Conservation (phyloP, 495 filamentous ascomycete species). For the Penicillium malachiteum region DNA sequence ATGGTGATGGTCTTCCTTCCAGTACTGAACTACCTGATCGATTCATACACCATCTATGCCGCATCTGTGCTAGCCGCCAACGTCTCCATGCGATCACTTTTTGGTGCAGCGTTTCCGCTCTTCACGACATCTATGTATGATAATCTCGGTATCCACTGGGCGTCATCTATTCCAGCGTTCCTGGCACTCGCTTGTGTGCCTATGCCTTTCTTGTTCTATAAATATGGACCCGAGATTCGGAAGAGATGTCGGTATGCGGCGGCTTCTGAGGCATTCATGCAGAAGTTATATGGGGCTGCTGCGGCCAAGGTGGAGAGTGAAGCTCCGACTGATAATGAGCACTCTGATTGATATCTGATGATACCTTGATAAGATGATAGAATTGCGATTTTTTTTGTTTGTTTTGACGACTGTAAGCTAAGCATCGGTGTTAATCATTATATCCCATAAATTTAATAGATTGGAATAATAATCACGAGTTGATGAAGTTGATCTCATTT, state of each 20-base stretch:
- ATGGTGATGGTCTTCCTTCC: slow-evolving; percentile 62
- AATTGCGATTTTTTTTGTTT: too few species aligned
- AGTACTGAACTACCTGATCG: slow-evolving; percentile 65
- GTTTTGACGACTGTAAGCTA: too few species aligned
- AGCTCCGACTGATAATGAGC: too few species aligned
- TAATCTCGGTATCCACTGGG: slow-evolving; percentile 69
- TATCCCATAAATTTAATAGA: too few species aligned
- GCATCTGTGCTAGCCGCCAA: slow-evolving; percentile 68
- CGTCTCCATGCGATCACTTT: slow-evolving; percentile 53
- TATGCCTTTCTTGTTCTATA: slow-evolving; percentile 66
- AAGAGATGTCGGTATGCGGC: slow-evolving; percentile 63
- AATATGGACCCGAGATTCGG: slow-evolving; percentile 59
- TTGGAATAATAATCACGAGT: too few species aligned
- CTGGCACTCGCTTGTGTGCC: slow-evolving; percentile 43
- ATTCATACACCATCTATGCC: slow-evolving; percentile 66
- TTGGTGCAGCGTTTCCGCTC: slow-evolving; percentile 70
- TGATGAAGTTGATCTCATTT: too few species aligned
- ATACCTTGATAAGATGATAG: too few species aligned
- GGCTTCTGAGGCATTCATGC: slow-evolving; percentile 44
- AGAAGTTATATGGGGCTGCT: slow-evolving; percentile 3
- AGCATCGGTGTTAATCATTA: too few species aligned
- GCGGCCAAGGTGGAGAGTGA: background rate
- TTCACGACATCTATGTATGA: slow-evolving; percentile 67
- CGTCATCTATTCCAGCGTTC: slow-evolving; percentile 41
- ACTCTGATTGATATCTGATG: too few species aligned